Evolutionary conservation across 306 rosid genomes (phyloP).

Genomic region (Medicago arabica): DNA sequence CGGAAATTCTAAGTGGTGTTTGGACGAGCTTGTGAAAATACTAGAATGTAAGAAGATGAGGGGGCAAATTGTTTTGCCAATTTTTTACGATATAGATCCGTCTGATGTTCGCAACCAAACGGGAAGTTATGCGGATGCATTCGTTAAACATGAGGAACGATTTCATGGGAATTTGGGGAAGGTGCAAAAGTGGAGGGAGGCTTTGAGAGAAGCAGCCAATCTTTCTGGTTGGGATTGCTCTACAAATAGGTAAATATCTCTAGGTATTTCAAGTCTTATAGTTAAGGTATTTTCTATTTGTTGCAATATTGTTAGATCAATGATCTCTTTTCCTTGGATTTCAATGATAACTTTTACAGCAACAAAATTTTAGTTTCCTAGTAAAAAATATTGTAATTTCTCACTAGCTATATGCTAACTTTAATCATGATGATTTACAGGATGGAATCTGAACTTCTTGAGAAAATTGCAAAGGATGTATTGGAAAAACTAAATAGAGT

Average conservation of each 20-base stretch:
- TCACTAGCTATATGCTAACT: too few relatives aligned
- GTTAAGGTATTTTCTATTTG: too few relatives aligned
- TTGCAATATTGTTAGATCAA: too few relatives aligned
- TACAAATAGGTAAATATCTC: conserved; percentile 35
- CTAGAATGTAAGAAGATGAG: conserved; percentile 15
- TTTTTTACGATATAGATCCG: conserved; percentile 32
- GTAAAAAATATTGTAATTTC: too few relatives aligned
- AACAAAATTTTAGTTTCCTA: too few relatives aligned
- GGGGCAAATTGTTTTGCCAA: conserved; percentile 34
- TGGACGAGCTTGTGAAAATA: conserved; percentile 41
- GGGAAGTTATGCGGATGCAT: conserved; percentile 31
- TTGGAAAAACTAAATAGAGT: conserved; percentile 42
- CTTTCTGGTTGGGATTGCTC: conserved; percentile 55
- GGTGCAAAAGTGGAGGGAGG: conserved; percentile 40
- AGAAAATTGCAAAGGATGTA: conserved; percentile 48
- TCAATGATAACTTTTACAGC: too few relatives aligned
- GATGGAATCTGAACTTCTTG: conserved; percentile 45
- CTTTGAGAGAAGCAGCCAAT: conserved; percentile 49
- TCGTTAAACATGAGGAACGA: conserved; percentile 15
- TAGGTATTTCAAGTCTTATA: background rate
- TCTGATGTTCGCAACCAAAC: conserved; percentile 36
- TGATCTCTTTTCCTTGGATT: too few relatives aligned
- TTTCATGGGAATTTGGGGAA: conserved; percentile 7
- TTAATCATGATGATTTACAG: conserved; percentile 11
- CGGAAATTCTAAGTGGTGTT: conserved; percentile 38